Evolutionary conservation across 768 basidiomycete genomes (phyloP).

Genomic region (Asterophora lycoperdoides): DNA sequence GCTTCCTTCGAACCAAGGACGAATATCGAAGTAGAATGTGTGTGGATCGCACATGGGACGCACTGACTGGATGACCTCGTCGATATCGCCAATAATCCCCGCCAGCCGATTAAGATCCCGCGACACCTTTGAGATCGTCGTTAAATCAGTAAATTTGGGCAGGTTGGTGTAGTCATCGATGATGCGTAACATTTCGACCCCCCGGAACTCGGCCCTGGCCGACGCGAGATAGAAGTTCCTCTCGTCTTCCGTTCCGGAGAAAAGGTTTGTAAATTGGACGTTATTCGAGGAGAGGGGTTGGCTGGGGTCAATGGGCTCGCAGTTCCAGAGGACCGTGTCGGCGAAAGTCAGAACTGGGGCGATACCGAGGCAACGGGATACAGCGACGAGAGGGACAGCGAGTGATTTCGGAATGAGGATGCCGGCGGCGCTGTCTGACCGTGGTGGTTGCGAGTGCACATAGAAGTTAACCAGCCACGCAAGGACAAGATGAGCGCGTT

Average conservation of each 20-base stretch:
- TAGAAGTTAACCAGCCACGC: conserved; percentile 90
- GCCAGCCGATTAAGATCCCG: conserved; percentile 68
- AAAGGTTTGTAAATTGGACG: conserved; percentile 65
- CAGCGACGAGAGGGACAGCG: conserved; percentile 68
- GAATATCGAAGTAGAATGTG: conserved; percentile 83
- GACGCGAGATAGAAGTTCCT: conserved; percentile 82
- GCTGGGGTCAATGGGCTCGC: conserved; percentile 53
- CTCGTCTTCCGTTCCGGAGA: conserved; percentile 87
- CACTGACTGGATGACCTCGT: conserved; percentile 62
- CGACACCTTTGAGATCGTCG: conserved; percentile 63
- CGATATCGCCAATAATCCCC: conserved; percentile 68
- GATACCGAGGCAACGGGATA: conserved; percentile 76
- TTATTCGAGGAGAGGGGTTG: conserved; percentile 65
- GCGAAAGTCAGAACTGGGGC: conserved; percentile 95
- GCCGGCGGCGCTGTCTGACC: conserved; percentile 28
- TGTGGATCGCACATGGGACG: conserved; percentile 75
- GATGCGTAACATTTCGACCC: conserved; percentile 80
- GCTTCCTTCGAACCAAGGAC: conserved; percentile 92
- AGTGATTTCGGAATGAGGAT: conserved; percentile 71
- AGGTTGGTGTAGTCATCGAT: conserved; percentile 84
- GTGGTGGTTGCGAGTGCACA: conserved; percentile 67
- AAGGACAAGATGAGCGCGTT: conserved; percentile 86
- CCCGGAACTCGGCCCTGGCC: conserved; percentile 79
- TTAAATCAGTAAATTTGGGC: conserved; percentile 60
- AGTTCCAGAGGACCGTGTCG: conserved; percentile 95